Conservation (phyloP, 345 rosid genomes). For the Durio zibethinus region DNA sequence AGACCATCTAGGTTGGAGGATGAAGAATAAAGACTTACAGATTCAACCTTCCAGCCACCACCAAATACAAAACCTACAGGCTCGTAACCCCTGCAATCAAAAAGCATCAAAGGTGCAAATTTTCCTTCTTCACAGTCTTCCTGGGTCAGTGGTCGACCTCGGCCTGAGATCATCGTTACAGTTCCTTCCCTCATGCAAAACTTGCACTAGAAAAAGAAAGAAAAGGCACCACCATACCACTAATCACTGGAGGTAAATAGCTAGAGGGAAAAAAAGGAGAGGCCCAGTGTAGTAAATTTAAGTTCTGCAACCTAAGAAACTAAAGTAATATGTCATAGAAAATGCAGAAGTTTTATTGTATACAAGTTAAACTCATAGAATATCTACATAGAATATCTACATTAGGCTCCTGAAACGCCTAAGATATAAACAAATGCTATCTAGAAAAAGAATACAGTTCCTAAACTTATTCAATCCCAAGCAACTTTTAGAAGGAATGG, state of each 20-base stretch:
- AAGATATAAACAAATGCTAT: neutral
- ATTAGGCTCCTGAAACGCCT: neutral
- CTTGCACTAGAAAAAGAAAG: conserved; percentile 56
- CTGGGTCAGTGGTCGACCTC: conserved; percentile 57
- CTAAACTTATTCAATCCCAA: neutral
- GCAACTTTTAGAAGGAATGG: neutral
- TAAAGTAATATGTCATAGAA: neutral
- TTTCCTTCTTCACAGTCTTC: conserved; percentile 55
- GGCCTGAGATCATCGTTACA: conserved; percentile 67
- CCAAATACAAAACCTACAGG: conserved; percentile 63
- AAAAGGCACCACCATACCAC: conserved; percentile 11
- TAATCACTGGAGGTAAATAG: neutral
- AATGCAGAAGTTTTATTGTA: neutral
- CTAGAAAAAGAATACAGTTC: neutral
- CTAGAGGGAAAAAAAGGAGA: conserved; percentile 4
- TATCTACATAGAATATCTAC: neutral
- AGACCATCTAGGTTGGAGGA: neutral
- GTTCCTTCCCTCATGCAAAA: conserved; percentile 83
- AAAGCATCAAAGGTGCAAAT: conserved; percentile 74
- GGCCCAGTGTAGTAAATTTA: neutral
- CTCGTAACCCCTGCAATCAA: conserved; percentile 84
- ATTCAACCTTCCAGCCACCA: conserved; percentile 70
- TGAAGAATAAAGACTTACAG: conserved; percentile 54
- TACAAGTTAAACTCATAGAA: neutral
- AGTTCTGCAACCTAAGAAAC: neutral